Conservation (phyloP, 129 eudicot species). For the Tanacetum coccineum region DNA sequence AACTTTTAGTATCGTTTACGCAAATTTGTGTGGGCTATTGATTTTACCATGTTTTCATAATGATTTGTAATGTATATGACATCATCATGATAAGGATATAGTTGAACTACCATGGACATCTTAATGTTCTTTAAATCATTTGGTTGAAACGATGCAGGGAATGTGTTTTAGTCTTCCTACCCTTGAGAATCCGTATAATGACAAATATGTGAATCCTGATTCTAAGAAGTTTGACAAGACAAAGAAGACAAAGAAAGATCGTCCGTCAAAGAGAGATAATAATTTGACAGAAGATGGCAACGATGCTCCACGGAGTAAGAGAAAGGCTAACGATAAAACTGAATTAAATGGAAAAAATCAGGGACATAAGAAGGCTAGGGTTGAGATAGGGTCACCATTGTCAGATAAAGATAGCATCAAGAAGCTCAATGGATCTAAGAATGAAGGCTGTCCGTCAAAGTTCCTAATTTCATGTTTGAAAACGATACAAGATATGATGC, state of each 20-base stretch:
- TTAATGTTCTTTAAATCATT: neutral
- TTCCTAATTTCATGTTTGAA: conserved; percentile 67
- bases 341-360: conserved; percentile 7
- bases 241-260: conserved; percentile 33
- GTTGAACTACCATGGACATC: no score
- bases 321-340: conserved; percentile 20
- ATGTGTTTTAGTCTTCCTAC: conserved; percentile 92
- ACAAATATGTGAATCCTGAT: conserved; percentile 38
- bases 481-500: conserved; percentile 50
- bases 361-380: conserved; percentile 26
- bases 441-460: conserved; percentile 63
- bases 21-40: neutral
- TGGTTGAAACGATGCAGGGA: conserved; percentile 38
- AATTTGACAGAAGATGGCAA: conserved; percentile 26
- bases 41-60: neutral
- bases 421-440: conserved; percentile 22
- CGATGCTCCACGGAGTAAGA: conserved; percentile 29
- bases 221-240: conserved; percentile 27
- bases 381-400: conserved; percentile 18
- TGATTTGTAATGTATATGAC: neutral
- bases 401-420: conserved; percentile 5
- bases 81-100: neutral
- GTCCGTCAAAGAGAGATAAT: conserved; percentile 26
- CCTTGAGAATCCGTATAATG: conserved; percentile 80
- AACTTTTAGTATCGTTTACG: neutral